A percentile compares a stretch with the other conserved stretches of the same genome.
These are phyloP conservation scores for Castanea mollissima DNA, from an alignment of 306 rosid species.

Conservation along the genomic window DNA sequence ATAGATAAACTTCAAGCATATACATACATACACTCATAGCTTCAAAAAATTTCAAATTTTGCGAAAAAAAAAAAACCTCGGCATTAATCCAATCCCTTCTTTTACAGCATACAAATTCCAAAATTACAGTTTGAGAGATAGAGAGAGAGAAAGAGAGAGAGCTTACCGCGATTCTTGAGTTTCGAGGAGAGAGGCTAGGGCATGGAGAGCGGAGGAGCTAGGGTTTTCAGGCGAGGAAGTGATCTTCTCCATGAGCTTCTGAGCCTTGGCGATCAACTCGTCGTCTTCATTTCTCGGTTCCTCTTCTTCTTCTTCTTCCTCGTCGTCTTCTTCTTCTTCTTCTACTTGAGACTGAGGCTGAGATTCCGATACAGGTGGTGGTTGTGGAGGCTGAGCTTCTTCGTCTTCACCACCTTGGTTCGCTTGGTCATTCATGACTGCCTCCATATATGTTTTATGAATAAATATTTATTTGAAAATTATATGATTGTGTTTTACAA, in stretches of 20 bases:
- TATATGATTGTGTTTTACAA: not conserved
- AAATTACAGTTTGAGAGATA: too few relatives aligned
- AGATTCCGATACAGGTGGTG: constrained; percentile 32
- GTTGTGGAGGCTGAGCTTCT: not conserved
- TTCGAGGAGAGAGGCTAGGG: constrained; percentile 85
- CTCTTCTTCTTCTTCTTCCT: constrained; percentile 55
- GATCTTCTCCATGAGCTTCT: constrained; percentile 76
- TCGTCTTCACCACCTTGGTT: constrained; percentile 34
- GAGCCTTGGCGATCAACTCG: constrained; percentile 68
- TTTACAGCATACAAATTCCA: too few relatives aligned
- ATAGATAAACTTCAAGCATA: too few relatives aligned
- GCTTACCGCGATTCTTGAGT: constrained; percentile 67
- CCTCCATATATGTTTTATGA: constrained; percentile 29
- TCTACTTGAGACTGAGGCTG: constrained; percentile 27
- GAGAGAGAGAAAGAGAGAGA: not conserved
- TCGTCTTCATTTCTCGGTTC: constrained; percentile 76
- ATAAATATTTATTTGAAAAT: not conserved
- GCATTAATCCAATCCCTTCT: too few relatives aligned
- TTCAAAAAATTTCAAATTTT: too few relatives aligned
- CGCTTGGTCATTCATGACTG: constrained; percentile 48
- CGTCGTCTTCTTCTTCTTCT: constrained; percentile 31
- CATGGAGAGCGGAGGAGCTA: constrained; percentile 65
- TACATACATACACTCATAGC: too few relatives aligned
- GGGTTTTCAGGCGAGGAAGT: constrained; percentile 78
- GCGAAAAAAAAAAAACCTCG: too few relatives aligned